Base-by-base conservation (phyloP, 192 early-diverging fungal genomes). In the Coemansia javaensis region DNA sequence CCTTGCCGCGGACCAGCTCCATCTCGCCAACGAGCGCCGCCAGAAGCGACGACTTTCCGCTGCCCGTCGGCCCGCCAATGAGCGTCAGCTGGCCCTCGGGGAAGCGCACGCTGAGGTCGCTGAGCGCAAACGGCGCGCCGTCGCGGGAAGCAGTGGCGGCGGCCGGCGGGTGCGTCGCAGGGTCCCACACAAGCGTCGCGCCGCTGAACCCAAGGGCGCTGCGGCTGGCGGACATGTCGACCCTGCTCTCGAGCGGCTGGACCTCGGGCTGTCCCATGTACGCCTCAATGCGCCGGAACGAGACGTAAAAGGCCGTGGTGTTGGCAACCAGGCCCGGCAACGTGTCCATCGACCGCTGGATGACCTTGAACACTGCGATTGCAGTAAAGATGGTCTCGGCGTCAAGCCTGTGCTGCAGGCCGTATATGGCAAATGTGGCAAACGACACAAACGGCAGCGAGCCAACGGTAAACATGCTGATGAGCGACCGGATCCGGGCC, bases 21-120 rank as follows among this genome's bases (percentile, higher is more conserved):
- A 91, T 87, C 60, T 95, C 89, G 25, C 90, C 90, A 5, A 92
- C 63, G n/a, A 94, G 78, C 24, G 89, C 86, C n/a, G 81, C 55
- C 5, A 94, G 55, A 31, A 97, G 38, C 14, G 83, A 81, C 7
- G 85, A 82, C 60, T 94, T 98, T 36, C 91, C 93, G 23, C 80
- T 81, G 5, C 91, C 94, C 15, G 94, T 94, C 17, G 87, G 75
- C 4, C 91, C 94, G 42, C 82, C 82, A 41, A 95, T 63, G 12
- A 93, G 77, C 14, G 87, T 79, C 16, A 91, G 72, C 33, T 82
- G 73, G 44, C 80, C 79, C 9, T 53, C 22, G 14, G 85, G 83
- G 53, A 95, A 87, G 16, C 52, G 49, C 22, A 90, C 35, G 44
- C 77, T 77, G 3, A 93, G 24, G 23, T 83, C 63, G 22, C 49